Evolutionary conservation across 768 basidiomycete species (phyloP), one percentile per base, ranked within the genome.

Genomic region (Lyophyllum atratum): DNA sequence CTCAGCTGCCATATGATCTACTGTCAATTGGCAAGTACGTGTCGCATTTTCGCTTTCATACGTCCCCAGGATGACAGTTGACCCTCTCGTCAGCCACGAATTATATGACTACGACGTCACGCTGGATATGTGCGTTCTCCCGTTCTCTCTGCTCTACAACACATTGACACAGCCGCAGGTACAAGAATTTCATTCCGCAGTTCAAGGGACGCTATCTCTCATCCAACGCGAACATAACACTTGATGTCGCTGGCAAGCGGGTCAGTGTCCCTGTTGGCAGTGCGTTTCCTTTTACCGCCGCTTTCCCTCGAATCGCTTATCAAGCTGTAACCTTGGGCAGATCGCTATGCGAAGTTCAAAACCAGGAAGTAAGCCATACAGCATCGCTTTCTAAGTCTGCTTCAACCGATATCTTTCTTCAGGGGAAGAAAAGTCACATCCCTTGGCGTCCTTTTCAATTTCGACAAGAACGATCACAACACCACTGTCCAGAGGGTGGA

Each of bases 1-100:
- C 81, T 21, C 72, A 83, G 54, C 76, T 95, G 19, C 88, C 89
- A 0, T 95, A 93, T 65, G 94, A 96, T 66, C 65, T 93, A 2
- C 81, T 94, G 67, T 74, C 91, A 2, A 92, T 94, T 49, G 93
- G 94, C 66, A 95, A 95, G 85, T 87, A 65, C 39, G 88, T 69
- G 1, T 6, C 46, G n/a, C 26, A 14, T n/a, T 9, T 24, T 12
- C 25, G n/a, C n/a, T n/a, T n/a, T n/a, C 31, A 9, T 19, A 28
- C 19, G 14, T 15, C 15, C 11, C 2, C 40, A 26, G 8, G 21
- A 24, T 15, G 10, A 29, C 43, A 14, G 37, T 42, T 31, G 37
- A 26, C 19, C 14, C 15, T 42, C 34, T 19, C 33, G 15, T 42
- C 50, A 89, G 88, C 68, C 94, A 95, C 61, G 93, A 95, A 72